Evolutionary conservation across 331 rosid species (phyloP).

Genomic region (Quercus tomentella): DNA sequence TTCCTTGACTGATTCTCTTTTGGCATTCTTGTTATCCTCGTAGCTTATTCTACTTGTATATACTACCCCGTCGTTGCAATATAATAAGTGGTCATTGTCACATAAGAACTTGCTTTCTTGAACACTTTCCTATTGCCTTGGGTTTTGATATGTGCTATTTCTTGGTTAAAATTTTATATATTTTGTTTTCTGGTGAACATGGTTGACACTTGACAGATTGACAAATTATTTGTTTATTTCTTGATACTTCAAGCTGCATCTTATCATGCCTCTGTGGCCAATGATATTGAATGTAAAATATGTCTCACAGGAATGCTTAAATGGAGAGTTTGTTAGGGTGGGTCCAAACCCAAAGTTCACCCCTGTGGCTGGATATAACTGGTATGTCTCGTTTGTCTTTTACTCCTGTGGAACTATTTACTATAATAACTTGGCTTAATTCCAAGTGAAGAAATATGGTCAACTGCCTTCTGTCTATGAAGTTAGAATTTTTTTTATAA

Average conservation of each 20-base stretch:
- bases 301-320: constrained; percentile 66
- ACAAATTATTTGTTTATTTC: background rate
- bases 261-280: background rate
- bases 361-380: constrained; percentile 87
- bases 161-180: no score
- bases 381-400: constrained; percentile 28
- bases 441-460: no score
- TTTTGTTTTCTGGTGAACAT: background rate
- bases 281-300: no score
- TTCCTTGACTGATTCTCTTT: background rate
- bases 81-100: background rate
- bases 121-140: no score
- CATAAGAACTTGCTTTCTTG: background rate
- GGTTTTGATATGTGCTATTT: background rate
- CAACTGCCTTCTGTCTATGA: no score
- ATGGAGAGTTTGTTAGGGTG: constrained; percentile 92
- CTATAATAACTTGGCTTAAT: background rate
- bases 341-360: constrained; percentile 84
- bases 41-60: constrained; percentile 2
- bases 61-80: background rate
- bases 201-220: background rate
- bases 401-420: background rate
- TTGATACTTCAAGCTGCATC: background rate
- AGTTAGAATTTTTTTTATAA: background rate
- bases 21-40: background rate